Percentiles rank a stretch among this genome's conserved stretches.
Evolutionary conservation across 208 protist genomes (phyloP).

Genomic region (Lotmaria passim): DNA sequence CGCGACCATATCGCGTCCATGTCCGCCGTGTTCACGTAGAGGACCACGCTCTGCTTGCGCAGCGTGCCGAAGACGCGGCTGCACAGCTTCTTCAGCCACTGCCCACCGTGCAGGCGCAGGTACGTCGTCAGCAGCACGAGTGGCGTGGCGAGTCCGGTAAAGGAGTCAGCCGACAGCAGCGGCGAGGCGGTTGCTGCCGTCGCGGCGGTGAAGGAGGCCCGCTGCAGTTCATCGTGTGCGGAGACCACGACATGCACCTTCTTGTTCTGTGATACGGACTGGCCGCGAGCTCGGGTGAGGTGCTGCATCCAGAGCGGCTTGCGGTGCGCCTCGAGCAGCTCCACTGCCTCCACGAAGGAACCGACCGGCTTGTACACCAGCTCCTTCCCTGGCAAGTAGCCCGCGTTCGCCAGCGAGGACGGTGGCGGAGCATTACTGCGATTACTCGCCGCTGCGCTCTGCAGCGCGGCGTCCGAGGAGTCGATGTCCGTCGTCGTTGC

Average conservation of each 20-base stretch:
- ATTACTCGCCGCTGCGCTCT: not conserved
- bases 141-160: conserved; percentile 61
- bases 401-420: not conserved
- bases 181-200: not conserved
- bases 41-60: conserved; percentile 74
- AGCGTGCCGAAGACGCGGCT: conserved; percentile 79
- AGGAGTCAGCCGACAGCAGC: conserved; percentile 18
- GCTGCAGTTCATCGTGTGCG: not conserved
- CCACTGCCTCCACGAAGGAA: conserved; percentile 26
- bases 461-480: not conserved
- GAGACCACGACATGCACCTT: not conserved
- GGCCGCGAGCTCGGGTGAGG: not conserved
- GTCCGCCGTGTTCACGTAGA: conserved; percentile 88
- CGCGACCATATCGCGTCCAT: conserved; percentile 44
- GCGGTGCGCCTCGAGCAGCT: conserved; percentile 29
- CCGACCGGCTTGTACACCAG: conserved; percentile 15
- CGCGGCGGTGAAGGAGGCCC: not conserved
- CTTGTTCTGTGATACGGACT: not conserved
- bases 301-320: conserved; percentile 21
- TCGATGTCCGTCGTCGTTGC: not conserved
- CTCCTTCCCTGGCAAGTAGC: conserved; percentile 26
- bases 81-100: conserved; percentile 82
- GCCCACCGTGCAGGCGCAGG: conserved; percentile 80
- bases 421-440: not conserved
- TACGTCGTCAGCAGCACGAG: conserved; percentile 82